Evolutionary conservation across 2,329 filamentous ascomycete genomes (phyloP), one percentile per base, ranked within the genome.

Genomic region (Metarhizium brunneum): DNA sequence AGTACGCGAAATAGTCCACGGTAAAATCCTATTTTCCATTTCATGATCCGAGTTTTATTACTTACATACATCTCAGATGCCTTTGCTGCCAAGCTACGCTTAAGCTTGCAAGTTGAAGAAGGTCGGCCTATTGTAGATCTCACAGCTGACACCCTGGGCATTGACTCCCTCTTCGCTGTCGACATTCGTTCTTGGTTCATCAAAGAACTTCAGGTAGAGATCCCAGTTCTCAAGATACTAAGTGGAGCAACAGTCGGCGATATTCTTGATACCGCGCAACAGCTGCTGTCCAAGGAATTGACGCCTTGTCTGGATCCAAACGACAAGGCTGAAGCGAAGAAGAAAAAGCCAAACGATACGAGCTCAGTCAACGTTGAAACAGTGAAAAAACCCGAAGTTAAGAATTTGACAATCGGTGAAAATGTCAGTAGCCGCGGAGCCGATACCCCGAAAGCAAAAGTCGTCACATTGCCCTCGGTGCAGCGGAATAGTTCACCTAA

Each of bases 151-250:
- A 50, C 67, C 5, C 54, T 68, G 2, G 67, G 66, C 1, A 57
- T 68, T 7, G 68, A 70, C 53, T 66, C 66, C 0, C 56, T 71
- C 8, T 58, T 69, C 0, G 67, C 67, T n/a, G 66, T 69, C 0
- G 65, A 66, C 67, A 73, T 76, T 2, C 71, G 77, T 2, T 66
- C 73, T 1, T 82, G 78, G 78, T 78, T 80, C 58, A 51, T 73
- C 29, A 77, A 77, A 52, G 65, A 74, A 14, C 51, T 66, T 0
- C 59, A 72, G 0, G 64, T 73, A 0, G 73, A 80, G 49, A 69
- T 80, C 1, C 73, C 76, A 0, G 71, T 79, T 1, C 63, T 80
- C 3, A 75, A 75, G 56, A 59, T 70, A 11, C 53, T 66, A 1
- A 54, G 57, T 2, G 60, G 59, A 0, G 58, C 57, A 14, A 60